Evolutionary conservation across 164 flowering plant genomes (phyloP), one percentile per base, ranked within the genome.

Genomic region (Macadamia tetraphylla): DNA sequence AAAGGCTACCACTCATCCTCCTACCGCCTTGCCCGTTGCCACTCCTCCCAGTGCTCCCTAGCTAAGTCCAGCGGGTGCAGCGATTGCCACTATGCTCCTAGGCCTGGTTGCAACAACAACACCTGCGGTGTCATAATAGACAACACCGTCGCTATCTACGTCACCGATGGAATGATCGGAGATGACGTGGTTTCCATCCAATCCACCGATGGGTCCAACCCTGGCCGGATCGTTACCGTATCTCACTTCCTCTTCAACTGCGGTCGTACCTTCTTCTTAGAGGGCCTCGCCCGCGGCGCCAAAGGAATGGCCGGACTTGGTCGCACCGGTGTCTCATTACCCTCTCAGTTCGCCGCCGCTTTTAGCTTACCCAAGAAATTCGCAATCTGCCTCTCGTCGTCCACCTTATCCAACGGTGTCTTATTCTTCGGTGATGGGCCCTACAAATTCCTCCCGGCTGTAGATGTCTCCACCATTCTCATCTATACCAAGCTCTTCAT

Each of bases 371-470:
- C 14, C n/a, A 46, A 69, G 15, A 81, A 74, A 51, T 83, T 83
- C 12, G 81, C 79, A 2, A 15, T 83, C 6, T 83, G 83, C 55
- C 58, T 79, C 0, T n/a, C 78, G 1, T 64, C 75, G 12, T 64
- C 80, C 1, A 43, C 40, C 40, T 35, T 35, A 35, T 35, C 81
- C 1, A 65, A 6, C 1, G 83, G 83, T n/a, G 80, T 78, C 23
- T 32, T 80, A 1, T 74, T 81, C 58, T 69, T 83, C 5, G 87
- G 87, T 0, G 71, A 71, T 43, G 82, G 73, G 0, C 80, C 84
- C 0, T 79, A 81, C 64, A 67, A 49, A 2, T 46, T 83, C 42
- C 77, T 65, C 0, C 84, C 83, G 0, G 35, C 60, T 14, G 65
- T 71, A 3, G 77, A 76, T 42, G 62, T 71, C 13, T 68, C 78